Evolutionary conservation across 805 yeast genomes (phyloP).

Genomic region (Saccharomycopsis babjevae): DNA sequence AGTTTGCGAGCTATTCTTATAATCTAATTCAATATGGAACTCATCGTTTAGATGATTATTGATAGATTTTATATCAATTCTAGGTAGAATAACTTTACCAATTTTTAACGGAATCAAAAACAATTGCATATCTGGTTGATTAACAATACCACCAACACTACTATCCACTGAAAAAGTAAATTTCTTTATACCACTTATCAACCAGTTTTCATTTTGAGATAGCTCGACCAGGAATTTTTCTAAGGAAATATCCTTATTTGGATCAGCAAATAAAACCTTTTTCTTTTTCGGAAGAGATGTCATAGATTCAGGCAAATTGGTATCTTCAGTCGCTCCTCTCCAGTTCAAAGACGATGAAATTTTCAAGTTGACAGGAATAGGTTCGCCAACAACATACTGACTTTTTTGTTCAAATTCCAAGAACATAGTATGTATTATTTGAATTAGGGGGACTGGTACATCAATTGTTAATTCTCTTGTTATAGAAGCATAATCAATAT

Average conservation of each 20-base stretch:
- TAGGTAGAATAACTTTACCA: constrained; percentile 66
- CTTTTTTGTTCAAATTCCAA: constrained; percentile 27
- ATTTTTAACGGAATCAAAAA: constrained; percentile 63
- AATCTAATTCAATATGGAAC: constrained; percentile 46
- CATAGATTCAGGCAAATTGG: neutral
- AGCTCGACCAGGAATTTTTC: constrained; percentile 37
- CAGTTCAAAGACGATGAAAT: constrained; percentile 39
- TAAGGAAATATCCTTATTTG: constrained; percentile 11
- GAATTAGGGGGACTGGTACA: constrained; percentile 53
- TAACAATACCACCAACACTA: constrained; percentile 5
- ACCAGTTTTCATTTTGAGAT: constrained; percentile 62
- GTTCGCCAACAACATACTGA: constrained; percentile 53
- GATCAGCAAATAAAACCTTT: constrained; percentile 17
- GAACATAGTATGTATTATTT: constrained; percentile 50
- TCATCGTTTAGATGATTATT: constrained; percentile 26
- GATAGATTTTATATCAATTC: constrained; percentile 34
- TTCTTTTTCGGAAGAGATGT: constrained; percentile 13
- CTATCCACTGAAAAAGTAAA: constrained; percentile 36
- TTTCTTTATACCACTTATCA: constrained; percentile 61
- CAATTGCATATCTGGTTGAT: constrained; percentile 27
- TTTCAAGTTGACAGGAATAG: constrained; percentile 36
- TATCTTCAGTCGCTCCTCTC: constrained; percentile 23
- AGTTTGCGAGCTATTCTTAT: constrained; percentile 58
- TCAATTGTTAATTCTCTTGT: constrained; percentile 33
- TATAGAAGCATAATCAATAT: constrained; percentile 7